phyloP scores from a whole-genome alignment of 345 rosid genomes.

The Clarkia xantiana region DNA sequence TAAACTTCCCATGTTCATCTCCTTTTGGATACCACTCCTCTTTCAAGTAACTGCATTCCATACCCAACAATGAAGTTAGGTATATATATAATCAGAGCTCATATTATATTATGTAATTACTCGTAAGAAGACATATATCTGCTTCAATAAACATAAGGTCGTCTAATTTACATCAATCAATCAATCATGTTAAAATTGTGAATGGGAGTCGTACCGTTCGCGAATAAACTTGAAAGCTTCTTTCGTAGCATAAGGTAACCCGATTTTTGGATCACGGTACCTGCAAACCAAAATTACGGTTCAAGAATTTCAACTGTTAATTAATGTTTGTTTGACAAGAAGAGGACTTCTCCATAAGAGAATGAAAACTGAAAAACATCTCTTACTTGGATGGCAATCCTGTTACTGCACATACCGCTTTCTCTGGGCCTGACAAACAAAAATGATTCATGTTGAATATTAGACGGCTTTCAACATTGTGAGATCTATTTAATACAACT shows the following conservation, averaged over 20 bases:
- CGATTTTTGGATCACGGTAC: conserved; percentile 88
- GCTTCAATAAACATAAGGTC: background rate
- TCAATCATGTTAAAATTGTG: background rate
- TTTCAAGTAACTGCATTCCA: conserved; percentile 34
- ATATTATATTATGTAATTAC: background rate
- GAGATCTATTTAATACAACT: no score
- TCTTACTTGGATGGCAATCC: conserved; percentile 95
- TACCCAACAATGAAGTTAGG: background rate
- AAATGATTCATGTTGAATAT: conserved; percentile 6
- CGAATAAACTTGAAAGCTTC: conserved; percentile 81
- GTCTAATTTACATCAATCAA: no score
- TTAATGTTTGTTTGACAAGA: conserved; percentile 6
- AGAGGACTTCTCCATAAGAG: background rate
- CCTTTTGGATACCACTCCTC: conserved; percentile 32
- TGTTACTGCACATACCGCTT: conserved; percentile 64
- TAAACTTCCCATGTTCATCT: conserved; percentile 69
- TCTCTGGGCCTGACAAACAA: conserved; percentile 70
- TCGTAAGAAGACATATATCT: background rate
- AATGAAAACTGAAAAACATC: background rate
- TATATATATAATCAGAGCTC: background rate
- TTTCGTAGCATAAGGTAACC: conserved; percentile 64
- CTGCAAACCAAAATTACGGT: conserved; percentile 19
- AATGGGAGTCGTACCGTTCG: conserved; percentile 32
- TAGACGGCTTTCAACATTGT: conserved; percentile 1
- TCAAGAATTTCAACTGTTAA: background rate